phyloP scores from a whole-genome alignment of 2,329 filamentous ascomycete genomes.

The Phyllosticta citribraziliensis region DNA sequence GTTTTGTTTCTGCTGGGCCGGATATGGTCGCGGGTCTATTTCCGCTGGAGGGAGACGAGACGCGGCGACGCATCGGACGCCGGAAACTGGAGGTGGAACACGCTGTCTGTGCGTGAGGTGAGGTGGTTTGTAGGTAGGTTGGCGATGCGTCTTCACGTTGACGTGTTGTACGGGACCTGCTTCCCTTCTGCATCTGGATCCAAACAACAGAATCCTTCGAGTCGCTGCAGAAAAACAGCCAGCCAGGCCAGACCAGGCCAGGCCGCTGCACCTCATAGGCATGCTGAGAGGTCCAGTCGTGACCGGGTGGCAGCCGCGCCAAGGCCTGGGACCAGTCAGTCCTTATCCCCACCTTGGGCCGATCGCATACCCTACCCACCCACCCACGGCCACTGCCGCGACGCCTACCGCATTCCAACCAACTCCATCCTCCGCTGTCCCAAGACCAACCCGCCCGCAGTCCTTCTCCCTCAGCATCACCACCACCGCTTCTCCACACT shows the following conservation, averaged over 20 bases:
- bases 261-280: too few relatives aligned
- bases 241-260: too few relatives aligned
- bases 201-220: too few relatives aligned
- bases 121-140: not conserved
- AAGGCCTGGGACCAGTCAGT: not conserved
- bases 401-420: not conserved
- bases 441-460: not conserved
- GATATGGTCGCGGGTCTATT: not conserved
- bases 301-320: not conserved
- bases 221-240: not conserved
- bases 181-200: not conserved
- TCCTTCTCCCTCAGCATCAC: not conserved
- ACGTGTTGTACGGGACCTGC: not conserved
- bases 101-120: not conserved
- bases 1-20: not conserved
- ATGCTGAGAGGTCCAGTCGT: too few relatives aligned
- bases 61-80: not conserved
- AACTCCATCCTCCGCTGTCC: not conserved
- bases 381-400: not conserved
- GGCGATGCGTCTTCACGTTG: too few relatives aligned
- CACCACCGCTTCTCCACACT: not conserved
- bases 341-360: not conserved
- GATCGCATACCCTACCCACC: not conserved
- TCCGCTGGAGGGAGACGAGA: not conserved
- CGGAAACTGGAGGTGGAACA: not conserved